Percentiles rank a stretch among this genome's conserved stretches.
Conservation (phyloP, 2,329 filamentous ascomycete genomes). For the Fusarium nelsonii region DNA sequence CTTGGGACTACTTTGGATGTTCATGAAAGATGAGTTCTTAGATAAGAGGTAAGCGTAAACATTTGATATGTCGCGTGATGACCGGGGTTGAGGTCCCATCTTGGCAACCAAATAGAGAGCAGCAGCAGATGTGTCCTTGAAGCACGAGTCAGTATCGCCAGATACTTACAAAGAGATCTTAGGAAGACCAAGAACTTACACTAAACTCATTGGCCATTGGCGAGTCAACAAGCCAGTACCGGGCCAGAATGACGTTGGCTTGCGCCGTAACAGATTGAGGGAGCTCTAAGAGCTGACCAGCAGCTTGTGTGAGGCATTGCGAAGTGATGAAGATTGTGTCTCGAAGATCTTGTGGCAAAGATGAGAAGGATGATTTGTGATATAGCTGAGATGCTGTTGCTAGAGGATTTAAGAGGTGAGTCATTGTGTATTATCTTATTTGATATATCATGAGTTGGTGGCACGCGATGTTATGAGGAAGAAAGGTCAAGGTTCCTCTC, state of each 20-base stretch:
- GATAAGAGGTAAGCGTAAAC: slow-evolving; percentile 86
- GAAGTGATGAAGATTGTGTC: slow-evolving; percentile 78
- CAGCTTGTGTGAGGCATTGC: slow-evolving; percentile 80
- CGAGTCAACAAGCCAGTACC: slow-evolving; percentile 78
- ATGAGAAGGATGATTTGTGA: slow-evolving; percentile 65
- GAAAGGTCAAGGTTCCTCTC: not conserved
- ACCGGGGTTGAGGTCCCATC: slow-evolving; percentile 80
- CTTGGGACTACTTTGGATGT: slow-evolving; percentile 51
- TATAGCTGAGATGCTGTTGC: slow-evolving; percentile 78
- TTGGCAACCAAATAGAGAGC: slow-evolving; percentile 86
- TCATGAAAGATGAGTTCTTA: slow-evolving; percentile 67
- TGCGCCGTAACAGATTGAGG: slow-evolving; percentile 89
- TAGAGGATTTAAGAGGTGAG: slow-evolving; percentile 77
- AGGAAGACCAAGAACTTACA: slow-evolving; percentile 50
- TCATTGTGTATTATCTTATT: slow-evolving; percentile 56
- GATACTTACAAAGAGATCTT: not conserved
- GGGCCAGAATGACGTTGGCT: slow-evolving; percentile 83
- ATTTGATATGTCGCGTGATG: slow-evolving; percentile 83
- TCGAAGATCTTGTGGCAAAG: slow-evolving; percentile 76
- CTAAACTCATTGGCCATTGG: slow-evolving; percentile 70
- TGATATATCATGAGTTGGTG: not conserved
- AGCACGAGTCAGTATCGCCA: slow-evolving; percentile 15
- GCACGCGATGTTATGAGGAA: slow-evolving; percentile 4
- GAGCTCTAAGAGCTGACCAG: slow-evolving; percentile 83
- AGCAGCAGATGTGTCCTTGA: slow-evolving; percentile 83